phyloP scores from a whole-genome alignment of 164 flowering plant genomes.

The Houttuynia cordata region DNA sequence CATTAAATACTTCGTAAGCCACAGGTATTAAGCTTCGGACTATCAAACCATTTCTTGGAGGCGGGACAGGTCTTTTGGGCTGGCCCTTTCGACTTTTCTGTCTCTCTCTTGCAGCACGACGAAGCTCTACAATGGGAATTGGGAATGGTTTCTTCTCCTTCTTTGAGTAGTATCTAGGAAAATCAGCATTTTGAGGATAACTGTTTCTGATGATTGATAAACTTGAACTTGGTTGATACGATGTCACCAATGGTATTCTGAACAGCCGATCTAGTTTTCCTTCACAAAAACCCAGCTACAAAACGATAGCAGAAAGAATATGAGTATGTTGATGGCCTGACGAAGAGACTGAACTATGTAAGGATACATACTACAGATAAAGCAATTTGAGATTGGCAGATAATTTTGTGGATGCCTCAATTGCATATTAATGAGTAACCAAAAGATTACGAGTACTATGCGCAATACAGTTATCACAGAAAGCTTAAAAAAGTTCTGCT shows the following conservation, averaged over 20 bases:
- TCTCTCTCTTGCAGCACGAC: constrained; percentile 90
- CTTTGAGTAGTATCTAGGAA: constrained; percentile 60
- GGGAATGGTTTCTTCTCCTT: constrained; percentile 92
- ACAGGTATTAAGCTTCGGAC: constrained; percentile 62
- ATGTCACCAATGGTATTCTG: constrained; percentile 15
- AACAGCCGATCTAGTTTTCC: constrained; percentile 18
- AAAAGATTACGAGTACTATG: no score
- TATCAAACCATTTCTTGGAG: constrained; percentile 80
- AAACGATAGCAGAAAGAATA: not conserved
- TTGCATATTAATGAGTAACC: not conserved
- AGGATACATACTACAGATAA: not conserved
- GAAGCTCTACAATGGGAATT: constrained; percentile 65
- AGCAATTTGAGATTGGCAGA: not conserved
- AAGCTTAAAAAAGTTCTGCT: no score
- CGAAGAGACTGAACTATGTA: not conserved
- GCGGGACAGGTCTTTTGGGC: constrained; percentile 46
- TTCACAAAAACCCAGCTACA: constrained; percentile 30
- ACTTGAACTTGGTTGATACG: constrained; percentile 9
- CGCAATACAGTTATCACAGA: no score
- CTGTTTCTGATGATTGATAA: constrained; percentile 26
- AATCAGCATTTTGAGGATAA: constrained; percentile 79
- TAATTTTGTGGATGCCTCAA: not conserved
- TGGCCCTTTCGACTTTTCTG: constrained; percentile 41
- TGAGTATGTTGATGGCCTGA: no score
- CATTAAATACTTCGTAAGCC: constrained; percentile 71